Evolutionary conservation across 2,329 filamentous ascomycete species (phyloP), one percentile per base, ranked within the genome.

Genomic region (Diaporthe vexans): DNA sequence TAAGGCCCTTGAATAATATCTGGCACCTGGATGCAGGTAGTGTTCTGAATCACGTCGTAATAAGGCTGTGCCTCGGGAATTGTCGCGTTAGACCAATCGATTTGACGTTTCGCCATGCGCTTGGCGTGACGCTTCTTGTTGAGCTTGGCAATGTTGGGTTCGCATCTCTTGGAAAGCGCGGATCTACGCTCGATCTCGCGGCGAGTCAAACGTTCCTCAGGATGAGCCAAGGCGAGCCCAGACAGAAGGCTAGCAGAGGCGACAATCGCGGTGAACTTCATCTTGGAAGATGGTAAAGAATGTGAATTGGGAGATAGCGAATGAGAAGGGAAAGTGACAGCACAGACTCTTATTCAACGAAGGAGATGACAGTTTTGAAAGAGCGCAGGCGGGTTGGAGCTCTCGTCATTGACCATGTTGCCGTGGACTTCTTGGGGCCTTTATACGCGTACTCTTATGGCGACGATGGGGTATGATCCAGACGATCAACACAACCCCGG

Each of bases 41-140:
- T 48, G 43, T 74, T 74, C 73, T 74, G 73, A 37, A 74, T 72
- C 2, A 37, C 52, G 5, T 72, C 51, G 52, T 58, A 74, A 52
- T 72, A 72, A 5, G 73, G 59, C 51, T 70, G 51, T 10, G 63
- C 68, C 35, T 59, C 65, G 2, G 59, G 52, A 29, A 74, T 67
- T 24, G 51, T 67, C 5, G 58, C 7, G 13, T 67, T 74, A 15
- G 58, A n/a, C 58, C 48, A 46, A 13, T 46, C 51, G n/a, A 51
- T 37, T 21, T 59, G 57, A 9, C 73, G 58, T 37, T 72, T 74
- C 17, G 35, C 51, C 57, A 72, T 67, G 17, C 58, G 67, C 40
- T 72, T 71, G 21, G 57, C 65, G 19, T 72, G 65, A 37, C 73
- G 73, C 68, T 74, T 74, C 59, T 46, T 65, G 40, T 72, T 74